Percentiles rank a stretch among this genome's conserved stretches.
These are phyloP conservation scores for Candida pseudoviswanathii DNA, from an alignment of 1,139 yeast genomes.

Conservation along the genomic window DNA sequence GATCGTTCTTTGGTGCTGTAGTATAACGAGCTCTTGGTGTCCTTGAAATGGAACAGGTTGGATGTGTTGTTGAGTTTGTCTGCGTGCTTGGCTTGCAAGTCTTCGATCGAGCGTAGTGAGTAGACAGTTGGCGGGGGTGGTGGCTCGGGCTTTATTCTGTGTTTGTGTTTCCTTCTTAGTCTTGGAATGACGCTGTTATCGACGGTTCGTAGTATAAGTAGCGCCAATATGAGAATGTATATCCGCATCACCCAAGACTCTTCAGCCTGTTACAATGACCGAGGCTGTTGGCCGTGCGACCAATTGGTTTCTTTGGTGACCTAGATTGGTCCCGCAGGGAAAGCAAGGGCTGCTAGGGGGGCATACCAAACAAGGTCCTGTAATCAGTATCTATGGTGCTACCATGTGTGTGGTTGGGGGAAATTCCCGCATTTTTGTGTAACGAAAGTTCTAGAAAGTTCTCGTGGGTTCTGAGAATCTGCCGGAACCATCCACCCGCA, in stretches of 20 bases:
- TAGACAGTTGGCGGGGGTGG: conserved; percentile 5
- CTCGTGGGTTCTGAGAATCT: conserved; percentile 3
- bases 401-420: neutral
- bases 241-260: neutral
- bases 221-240: neutral
- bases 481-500: conserved; percentile 2
- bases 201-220: neutral
- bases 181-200: neutral
- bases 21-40: conserved; percentile 13
- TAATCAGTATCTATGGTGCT: neutral
- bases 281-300: no score
- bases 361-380: no score
- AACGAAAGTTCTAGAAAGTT: conserved; percentile 5
- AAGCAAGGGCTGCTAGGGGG: no score
- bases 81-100: conserved; percentile 10
- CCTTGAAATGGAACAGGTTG: conserved; percentile 15
- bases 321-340: no score
- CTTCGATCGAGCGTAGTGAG: conserved; percentile 12
- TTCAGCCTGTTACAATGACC: no score
- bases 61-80: conserved; percentile 9
- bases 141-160: neutral
- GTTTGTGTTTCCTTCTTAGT: neutral
- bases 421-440: neutral
- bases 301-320: no score
- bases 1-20: conserved; percentile 8